Conservation (phyloP, 176 grass and related monocot genomes). For the Carex littledalei region DNA sequence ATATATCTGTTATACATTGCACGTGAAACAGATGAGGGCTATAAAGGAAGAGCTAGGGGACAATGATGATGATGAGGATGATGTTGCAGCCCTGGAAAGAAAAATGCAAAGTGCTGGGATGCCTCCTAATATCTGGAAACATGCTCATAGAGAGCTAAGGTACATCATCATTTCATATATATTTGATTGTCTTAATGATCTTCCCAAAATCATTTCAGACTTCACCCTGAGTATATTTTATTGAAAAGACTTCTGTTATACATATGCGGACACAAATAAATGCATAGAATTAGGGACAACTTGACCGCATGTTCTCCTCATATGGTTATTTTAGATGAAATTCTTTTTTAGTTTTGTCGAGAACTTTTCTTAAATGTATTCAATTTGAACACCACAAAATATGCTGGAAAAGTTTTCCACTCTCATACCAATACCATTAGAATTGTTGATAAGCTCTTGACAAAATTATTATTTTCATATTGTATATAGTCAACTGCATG, state of each 20-base stretch:
- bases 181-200: slow-evolving; percentile 16
- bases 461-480: neutral
- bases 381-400: neutral
- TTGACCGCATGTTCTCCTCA: neutral
- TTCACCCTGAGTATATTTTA: neutral
- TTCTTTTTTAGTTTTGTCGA: neutral
- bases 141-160: slow-evolving; percentile 92
- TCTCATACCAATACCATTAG: neutral
- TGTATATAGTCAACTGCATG: neutral
- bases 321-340: neutral
- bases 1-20: slow-evolving; percentile 9
- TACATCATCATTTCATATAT: slow-evolving; percentile 30
- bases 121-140: slow-evolving; percentile 98
- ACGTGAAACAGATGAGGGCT: slow-evolving; percentile 66
- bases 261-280: neutral
- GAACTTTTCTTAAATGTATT: neutral
- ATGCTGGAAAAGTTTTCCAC: neutral
- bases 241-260: neutral
- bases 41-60: slow-evolving; percentile 99
- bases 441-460: neutral
- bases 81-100: slow-evolving; percentile 85
- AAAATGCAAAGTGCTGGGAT: slow-evolving; percentile 98
- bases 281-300: neutral
- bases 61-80: slow-evolving; percentile 96
- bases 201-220: neutral